A percentile compares a stretch with the other conserved stretches of the same genome.
Evolutionary conservation across 495 filamentous ascomycete species (phyloP).

Genomic region (Ascodesmis nigricans): DNA sequence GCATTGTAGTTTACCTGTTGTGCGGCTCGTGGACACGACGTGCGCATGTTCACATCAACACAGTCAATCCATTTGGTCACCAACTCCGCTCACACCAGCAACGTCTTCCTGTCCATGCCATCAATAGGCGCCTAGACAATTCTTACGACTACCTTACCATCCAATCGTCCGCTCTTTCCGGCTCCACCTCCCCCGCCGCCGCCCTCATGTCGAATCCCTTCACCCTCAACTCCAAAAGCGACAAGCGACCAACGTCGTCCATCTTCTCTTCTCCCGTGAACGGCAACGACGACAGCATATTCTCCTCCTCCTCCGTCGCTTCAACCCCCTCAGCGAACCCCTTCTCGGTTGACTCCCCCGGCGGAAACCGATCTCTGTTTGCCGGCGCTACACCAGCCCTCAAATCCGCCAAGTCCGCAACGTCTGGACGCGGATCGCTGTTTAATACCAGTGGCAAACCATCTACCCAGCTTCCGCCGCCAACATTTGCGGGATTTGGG

Average conservation of each 20-base stretch:
- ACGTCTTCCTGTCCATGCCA: too few species aligned
- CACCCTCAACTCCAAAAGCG: too few species aligned
- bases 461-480: not conserved
- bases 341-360: constrained; percentile 12
- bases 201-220: too few species aligned
- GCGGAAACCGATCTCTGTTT: constrained; percentile 10
- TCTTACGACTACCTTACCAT: too few species aligned
- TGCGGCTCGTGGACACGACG: too few species aligned
- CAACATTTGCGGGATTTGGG: not conserved
- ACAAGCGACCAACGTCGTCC: too few species aligned
- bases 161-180: constrained; percentile 4
- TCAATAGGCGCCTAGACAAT: too few species aligned
- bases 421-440: not conserved
- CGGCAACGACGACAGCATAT: constrained; percentile 15
- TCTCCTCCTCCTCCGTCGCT: too few species aligned
- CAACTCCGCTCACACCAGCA: too few species aligned
- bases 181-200: not conserved
- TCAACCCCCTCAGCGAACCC: constrained; percentile 10
- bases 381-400: constrained; percentile 15
- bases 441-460: constrained; percentile 1
- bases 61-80: too few species aligned
- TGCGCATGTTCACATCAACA: too few species aligned
- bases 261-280: constrained; percentile 12
- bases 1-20: too few species aligned
- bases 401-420: not conserved